Evolutionary conservation across 345 rosid genomes (phyloP), one percentile per base, ranked within the genome.

Genomic region (Pugionium dolabratum): DNA sequence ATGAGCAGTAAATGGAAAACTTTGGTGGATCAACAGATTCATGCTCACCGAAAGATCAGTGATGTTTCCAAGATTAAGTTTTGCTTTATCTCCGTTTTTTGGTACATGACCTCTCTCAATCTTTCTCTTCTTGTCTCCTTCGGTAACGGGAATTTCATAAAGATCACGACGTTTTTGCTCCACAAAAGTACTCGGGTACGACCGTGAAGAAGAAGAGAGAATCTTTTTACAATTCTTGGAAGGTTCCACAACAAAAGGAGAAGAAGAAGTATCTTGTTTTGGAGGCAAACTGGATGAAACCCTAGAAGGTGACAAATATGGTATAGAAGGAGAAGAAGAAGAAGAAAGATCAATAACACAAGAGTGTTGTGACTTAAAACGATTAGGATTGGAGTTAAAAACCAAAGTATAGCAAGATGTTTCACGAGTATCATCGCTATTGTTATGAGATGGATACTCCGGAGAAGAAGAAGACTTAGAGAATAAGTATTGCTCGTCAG

Each of bases 381-480:
- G 66, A 72, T 81, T 86, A 83, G 93, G 89, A 77, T 79, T 87
- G 68, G 93, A 84, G 85, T 71, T 80, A 57, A 64, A 77, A 73
- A 76, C 76, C 67, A 84, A 71, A 73, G 79, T 53, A 72, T 76
- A 79, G 70, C 70, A 34, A 68, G 75, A 75, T 1, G 58, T 42
- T 51, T 75, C 66, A 63, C 30, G 70, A 42, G 31, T 47, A 61
- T 69, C 61, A 34, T 69, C 75, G 45, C 37, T 58, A 34, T 53
- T 36, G 25, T 71, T 64, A 55, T 83, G 83, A 71, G 84, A 60
- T 54, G 79, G 79, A 50, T 77, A 75, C 51, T 79, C 79, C 44
- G 73, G 59, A 69, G 83, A 68, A 1, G 81, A 44, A 51, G 73
- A 51, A 26, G 80, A 71, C 48, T 55, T 67, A 43, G 61, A 73